Base-by-base conservation (phyloP, 306 rosid genomes). In the peach (Prunus persica) region DNA sequence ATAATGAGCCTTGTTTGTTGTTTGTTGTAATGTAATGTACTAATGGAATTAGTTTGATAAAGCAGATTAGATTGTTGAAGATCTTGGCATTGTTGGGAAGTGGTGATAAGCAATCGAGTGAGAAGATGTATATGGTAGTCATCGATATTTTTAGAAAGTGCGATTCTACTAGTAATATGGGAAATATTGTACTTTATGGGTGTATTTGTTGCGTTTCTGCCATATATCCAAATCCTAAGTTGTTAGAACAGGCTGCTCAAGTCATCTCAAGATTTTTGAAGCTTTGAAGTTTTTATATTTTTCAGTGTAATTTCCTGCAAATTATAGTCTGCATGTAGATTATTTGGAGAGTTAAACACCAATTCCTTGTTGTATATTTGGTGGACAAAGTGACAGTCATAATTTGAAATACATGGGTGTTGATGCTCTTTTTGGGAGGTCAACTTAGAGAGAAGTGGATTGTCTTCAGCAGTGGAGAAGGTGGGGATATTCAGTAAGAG, bases 91-190 rank as follows among this genome's bases (percentile, higher is more conserved):
- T 92, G 81, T 77, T 96, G 85, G 99, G 96, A 52, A 85, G 82
- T 22, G 96, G 96, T 11, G 99, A 95, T n/a, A 95, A 89, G 92
- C 90, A 84, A 64, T 91, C 97, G 27, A 91, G 99, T 41, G 99
- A 88, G 80, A 82, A 71, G 72, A 92, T 92, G 98, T 92, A 96
- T 80, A 89, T 84, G 0, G 99, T 96, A 66, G 78, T 96, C 0
- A 89, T 91, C 1, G 99, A 92, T 75, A 87, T 96, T 77, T 89
- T 96, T 78, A 27, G 28, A 3, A 27, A 27, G 28, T 27, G 93
- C 9, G 99, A 92, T 71, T 82, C 98, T 0, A 28, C 84, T 0
- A 90, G 88, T 41, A 96, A 96, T 84, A 96, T 96, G 28, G 99
- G 98, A 81, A 96, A 96, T 79, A 96, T 98, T 6, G 79, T 96